Evolutionary conservation across 78 protist species (phyloP), one percentile per base, ranked within the genome.

Genomic region (Blattamonas nauphoetae): DNA sequence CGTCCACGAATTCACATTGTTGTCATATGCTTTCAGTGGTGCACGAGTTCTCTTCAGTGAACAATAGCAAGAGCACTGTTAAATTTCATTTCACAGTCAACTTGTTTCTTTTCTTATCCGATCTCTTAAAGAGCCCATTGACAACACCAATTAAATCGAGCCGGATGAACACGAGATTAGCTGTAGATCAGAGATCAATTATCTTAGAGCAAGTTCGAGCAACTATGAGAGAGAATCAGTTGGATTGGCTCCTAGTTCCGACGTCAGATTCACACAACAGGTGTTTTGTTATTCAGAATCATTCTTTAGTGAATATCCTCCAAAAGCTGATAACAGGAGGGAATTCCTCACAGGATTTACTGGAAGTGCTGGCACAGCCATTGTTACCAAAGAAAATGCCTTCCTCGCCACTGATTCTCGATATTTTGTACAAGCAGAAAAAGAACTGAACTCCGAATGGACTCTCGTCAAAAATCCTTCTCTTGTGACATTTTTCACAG

Each of bases 11-110:
- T 86, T 46, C 77, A 93, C 93, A 45, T 78, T 94, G 43, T 90
- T 94, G 46, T 82, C 64, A 82, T 94, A 55, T 83, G 44, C 91
- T 38, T 85, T 94, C 80, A 5, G 64, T 4, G 93, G 97, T 41
- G 94, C 95, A 3, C 83, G 93, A 45, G 87, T 94, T 78, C 92
- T 94, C 85, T 94, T 94, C 88, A 89, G 90, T 41, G 80, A 78
- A 21, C 21, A 55, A 55, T n/a, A n/a, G n/a, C n/a, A n/a, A n/a
- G n/a, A n/a, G n/a, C n/a, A n/a, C n/a, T n/a, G n/a, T n/a, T n/a
- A n/a, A n/a, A n/a, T n/a, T n/a, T n/a, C n/a, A n/a, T n/a, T n/a
- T n/a, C n/a, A n/a, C n/a, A n/a, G n/a, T n/a, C n/a, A n/a, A n/a
- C n/a, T n/a, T n/a, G n/a, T n/a, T n/a, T n/a, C n/a, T n/a, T n/a